Conservation (phyloP, 176 grass and related monocot genomes). For the Oryza coarctata region DNA sequence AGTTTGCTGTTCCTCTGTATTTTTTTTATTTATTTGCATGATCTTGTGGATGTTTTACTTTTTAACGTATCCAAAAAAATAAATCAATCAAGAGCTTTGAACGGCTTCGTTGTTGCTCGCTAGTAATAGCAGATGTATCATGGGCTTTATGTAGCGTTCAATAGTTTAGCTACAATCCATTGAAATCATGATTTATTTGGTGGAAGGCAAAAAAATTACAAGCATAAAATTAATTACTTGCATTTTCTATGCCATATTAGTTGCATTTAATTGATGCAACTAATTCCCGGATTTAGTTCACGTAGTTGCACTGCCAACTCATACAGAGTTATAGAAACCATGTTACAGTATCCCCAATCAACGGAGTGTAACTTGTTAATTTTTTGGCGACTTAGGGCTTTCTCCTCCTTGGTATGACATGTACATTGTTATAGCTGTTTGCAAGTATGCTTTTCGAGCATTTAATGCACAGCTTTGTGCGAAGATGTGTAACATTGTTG, state of each 20-base stretch:
- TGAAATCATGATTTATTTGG: background rate
- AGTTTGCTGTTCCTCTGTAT: background rate
- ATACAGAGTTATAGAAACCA: conserved; percentile 11
- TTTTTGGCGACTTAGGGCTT: background rate
- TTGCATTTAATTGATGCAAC: conserved; percentile 7
- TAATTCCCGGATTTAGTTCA: background rate
- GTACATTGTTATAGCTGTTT: conserved; percentile 11
- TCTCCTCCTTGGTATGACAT: background rate
- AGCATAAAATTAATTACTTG: background rate
- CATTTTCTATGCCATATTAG: background rate
- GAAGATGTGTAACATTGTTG: background rate
- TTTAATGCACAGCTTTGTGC: background rate
- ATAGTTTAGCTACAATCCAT: background rate
- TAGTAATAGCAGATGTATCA: background rate
- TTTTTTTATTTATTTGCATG: conserved; percentile 33
- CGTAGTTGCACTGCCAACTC: background rate
- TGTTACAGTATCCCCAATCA: background rate
- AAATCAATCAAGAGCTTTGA: background rate
- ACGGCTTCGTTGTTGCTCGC: background rate
- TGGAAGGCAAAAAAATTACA: background rate
- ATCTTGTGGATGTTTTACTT: background rate
- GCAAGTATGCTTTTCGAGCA: background rate
- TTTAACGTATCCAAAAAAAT: background rate
- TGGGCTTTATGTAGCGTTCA: background rate
- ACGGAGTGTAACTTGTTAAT: background rate